Conservation (phyloP, 2,329 filamentous ascomycete species). For the Xylariaceae sp. region DNA sequence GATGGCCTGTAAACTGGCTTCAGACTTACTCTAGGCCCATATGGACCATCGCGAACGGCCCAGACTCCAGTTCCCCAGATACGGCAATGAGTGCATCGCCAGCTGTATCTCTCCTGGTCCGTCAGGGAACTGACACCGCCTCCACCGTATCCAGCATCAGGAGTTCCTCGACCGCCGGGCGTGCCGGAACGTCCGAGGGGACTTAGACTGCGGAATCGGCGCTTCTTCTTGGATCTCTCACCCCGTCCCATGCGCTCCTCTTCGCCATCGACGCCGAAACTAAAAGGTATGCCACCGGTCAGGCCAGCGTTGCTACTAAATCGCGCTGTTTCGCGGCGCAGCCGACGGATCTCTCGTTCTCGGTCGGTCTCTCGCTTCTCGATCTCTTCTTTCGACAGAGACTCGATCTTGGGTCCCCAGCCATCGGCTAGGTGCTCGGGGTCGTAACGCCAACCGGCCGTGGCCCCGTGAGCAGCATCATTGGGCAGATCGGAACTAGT, state of each 20-base stretch:
- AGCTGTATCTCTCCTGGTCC: conserved; percentile 72
- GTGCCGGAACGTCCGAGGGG: conserved; percentile 65
- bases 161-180: conserved; percentile 69
- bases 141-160: conserved; percentile 70
- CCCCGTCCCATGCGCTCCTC: conserved; percentile 87
- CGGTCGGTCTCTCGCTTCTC: conserved; percentile 94
- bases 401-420: conserved; percentile 78
- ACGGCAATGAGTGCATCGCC: conserved; percentile 83
- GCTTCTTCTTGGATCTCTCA: conserved; percentile 92
- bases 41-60: conserved; percentile 88
- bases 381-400: conserved; percentile 88
- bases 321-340: conserved; percentile 84
- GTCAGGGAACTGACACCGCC: conserved; percentile 60
- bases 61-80: conserved; percentile 88
- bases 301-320: conserved; percentile 85
- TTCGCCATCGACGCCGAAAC: conserved; percentile 49
- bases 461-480: conserved; percentile 72
- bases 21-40: conserved; percentile 67
- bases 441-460: conserved; percentile 93
- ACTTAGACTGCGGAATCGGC: conserved; percentile 81
- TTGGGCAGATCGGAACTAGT: conserved; percentile 74
- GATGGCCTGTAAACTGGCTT: neutral
- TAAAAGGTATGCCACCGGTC: conserved; percentile 64
- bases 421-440: conserved; percentile 79
- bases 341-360: conserved; percentile 79